phyloP scores from a whole-genome alignment of 768 basidiomycete genomes.

The Phanerochaete sordida region DNA sequence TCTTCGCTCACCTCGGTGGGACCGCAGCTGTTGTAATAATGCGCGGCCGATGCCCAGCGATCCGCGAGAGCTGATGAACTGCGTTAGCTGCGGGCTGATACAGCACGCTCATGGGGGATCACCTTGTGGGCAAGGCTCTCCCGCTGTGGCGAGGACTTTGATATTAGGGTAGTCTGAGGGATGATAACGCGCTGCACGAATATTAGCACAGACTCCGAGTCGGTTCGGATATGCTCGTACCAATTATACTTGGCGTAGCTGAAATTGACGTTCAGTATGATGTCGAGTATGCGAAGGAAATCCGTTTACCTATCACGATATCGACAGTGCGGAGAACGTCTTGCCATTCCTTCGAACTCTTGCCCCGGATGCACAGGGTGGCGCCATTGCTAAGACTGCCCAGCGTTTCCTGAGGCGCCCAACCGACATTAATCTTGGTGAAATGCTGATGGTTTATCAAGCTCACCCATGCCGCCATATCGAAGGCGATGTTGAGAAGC shows the following conservation, averaged over 20 bases:
- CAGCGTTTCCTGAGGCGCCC: slow-evolving; percentile 38
- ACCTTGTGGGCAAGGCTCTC: slow-evolving; percentile 56
- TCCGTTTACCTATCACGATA: slow-evolving; percentile 36
- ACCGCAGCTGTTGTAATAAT: slow-evolving; percentile 53
- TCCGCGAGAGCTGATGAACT: slow-evolving; percentile 33
- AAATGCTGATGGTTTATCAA: background rate
- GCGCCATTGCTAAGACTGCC: slow-evolving; percentile 49
- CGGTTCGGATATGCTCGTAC: slow-evolving; percentile 13
- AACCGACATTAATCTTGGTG: background rate
- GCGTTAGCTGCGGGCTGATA: background rate
- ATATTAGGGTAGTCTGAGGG: slow-evolving; percentile 53
- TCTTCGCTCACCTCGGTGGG: slow-evolving; percentile 44
- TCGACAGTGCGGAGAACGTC: slow-evolving; percentile 47
- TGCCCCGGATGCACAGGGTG: slow-evolving; percentile 51
- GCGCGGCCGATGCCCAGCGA: slow-evolving; percentile 39
- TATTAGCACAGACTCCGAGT: slow-evolving; percentile 4
- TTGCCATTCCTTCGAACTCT: slow-evolving; percentile 46
- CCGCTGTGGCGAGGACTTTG: slow-evolving; percentile 50
- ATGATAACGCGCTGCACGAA: slow-evolving; percentile 34
- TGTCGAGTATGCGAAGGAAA: background rate
- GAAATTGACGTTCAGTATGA: slow-evolving; percentile 4
- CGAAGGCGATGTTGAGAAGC: slow-evolving; percentile 61
- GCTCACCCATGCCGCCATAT: slow-evolving; percentile 60
- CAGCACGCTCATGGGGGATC: slow-evolving; percentile 7
- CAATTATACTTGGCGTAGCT: slow-evolving; percentile 50